Evolutionary conservation across 768 basidiomycete species (phyloP).

Genomic region (Sarcodon aspratus): DNA sequence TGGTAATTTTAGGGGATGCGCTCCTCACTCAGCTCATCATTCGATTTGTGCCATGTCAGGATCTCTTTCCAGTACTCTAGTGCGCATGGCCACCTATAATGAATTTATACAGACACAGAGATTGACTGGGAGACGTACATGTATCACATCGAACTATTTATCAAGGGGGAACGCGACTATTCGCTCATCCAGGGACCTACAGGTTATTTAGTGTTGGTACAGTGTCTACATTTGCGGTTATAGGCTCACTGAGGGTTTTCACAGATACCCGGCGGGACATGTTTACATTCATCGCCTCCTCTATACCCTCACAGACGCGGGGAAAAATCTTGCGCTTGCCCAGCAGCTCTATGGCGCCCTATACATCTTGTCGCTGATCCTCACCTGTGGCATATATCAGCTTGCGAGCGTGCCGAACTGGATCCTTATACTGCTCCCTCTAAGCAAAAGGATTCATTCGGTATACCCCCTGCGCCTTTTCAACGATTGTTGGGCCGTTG

Average conservation of each 20-base stretch:
- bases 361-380: conserved; percentile 54
- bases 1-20: conserved; percentile 67
- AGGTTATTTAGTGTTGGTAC: conserved; percentile 78
- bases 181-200: conserved; percentile 77
- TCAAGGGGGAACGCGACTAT: conserved; percentile 80
- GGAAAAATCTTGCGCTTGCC: conserved; percentile 45
- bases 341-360: conserved; percentile 73
- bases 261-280: conserved; percentile 92
- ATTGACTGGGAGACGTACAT: conserved; percentile 98
- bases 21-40: conserved; percentile 74
- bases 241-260: neutral
- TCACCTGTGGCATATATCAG: conserved; percentile 61
- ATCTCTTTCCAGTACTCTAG: conserved; percentile 3
- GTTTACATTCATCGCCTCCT: conserved; percentile 72
- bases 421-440: conserved; percentile 56
- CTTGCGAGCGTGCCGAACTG: conserved; percentile 59
- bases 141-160: conserved; percentile 69
- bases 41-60: conserved; percentile 72
- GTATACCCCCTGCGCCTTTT: conserved; percentile 87
- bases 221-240: neutral
- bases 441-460: conserved; percentile 92
- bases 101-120: conserved; percentile 68
- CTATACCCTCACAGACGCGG: conserved; percentile 49
- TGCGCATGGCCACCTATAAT: conserved; percentile 6
- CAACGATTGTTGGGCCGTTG: conserved; percentile 85